Base-by-base conservation (phyloP, 164 flowering plant species). In the Stephania yunnanensis region DNA sequence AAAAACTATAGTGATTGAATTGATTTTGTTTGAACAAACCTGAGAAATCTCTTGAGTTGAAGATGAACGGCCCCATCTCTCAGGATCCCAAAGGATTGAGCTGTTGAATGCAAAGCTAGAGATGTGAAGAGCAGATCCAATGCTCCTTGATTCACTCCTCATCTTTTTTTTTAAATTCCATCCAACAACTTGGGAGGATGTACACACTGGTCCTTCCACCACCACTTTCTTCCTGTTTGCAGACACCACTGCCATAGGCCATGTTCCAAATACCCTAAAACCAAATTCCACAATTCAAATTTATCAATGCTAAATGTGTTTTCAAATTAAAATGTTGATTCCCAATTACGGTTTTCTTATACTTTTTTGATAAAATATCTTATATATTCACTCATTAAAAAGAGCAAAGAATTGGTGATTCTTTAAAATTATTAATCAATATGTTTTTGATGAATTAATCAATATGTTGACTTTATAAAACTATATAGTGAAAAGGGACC, bases 71-170 rank as follows among this genome's bases (percentile, higher is more conserved):
- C 97, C 98, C 99, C 98, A 93, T 83, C 97, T 79, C 80, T 93
- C 95, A 9, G 99, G 99, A 67, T 95, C 99, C 99, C 98, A 95
- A n/a, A 95, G 89, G 36, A 95, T 85, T 0, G 97, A 91, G 52
- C 95, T 92, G 77, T 95, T 95, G 82, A 93, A 95, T 8, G 87
- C 97, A 75, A 95, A 89, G 46, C 86, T 85, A 19, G 98, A 90
- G 71, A 88, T 84, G 53, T 87, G 90, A 70, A 89, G 76, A 0
- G 84, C 82, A 69, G 89, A 79, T 30, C 31, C 76, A 1, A 77
- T 44, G 20, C 81, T 80, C 17, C 80, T 77, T 36, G 42, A 36
- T 48, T 78, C 70, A 65, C 84, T 84, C 68, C 67, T 81, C 76
- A 68, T 80, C 67, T 66, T 80, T 64, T 77, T 86, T 70, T 74